Conservation (phyloP, 148 eudicot species). For the Vaccinium vitisidaea region DNA sequence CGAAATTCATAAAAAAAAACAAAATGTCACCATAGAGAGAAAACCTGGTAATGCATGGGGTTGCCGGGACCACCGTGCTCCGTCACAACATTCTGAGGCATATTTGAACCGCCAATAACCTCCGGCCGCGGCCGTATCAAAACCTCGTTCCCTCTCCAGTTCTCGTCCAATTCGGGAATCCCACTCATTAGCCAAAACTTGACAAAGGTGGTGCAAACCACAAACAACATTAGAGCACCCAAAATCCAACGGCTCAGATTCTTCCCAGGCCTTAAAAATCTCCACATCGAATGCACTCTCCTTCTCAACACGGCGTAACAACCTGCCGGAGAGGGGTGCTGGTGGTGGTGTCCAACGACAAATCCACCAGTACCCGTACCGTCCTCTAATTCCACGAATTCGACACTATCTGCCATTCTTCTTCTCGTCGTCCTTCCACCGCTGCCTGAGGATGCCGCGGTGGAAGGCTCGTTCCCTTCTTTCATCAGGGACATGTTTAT, state of each 20-base stretch:
- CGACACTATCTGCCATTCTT: not conserved
- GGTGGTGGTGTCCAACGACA: not conserved
- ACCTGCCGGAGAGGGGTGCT: not conserved
- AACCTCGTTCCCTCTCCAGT: not conserved
- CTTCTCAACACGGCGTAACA: not conserved
- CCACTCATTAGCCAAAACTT: constrained; percentile 7
- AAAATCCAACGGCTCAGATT: constrained; percentile 6
- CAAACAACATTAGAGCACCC: not conserved
- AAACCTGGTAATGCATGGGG: not conserved
- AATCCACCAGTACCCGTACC: not conserved
- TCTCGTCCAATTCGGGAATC: not conserved
- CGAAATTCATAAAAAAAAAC: not conserved
- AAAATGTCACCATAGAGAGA: not conserved
- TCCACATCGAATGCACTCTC: not conserved
- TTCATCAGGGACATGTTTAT: not conserved
- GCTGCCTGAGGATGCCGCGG: not conserved
- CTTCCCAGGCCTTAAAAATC: not conserved
- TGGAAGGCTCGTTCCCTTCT: not conserved
- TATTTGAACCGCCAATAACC: not conserved
- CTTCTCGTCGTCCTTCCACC: not conserved
- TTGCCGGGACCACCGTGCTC: not conserved
- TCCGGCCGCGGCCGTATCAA: not conserved
- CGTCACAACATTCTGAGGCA: constrained; percentile 3
- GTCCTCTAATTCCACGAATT: not conserved
- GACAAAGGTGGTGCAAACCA: constrained; percentile 8